Conservation (phyloP, 2,329 filamentous ascomycete species). For the Fonsecaea pedrosoi region DNA sequence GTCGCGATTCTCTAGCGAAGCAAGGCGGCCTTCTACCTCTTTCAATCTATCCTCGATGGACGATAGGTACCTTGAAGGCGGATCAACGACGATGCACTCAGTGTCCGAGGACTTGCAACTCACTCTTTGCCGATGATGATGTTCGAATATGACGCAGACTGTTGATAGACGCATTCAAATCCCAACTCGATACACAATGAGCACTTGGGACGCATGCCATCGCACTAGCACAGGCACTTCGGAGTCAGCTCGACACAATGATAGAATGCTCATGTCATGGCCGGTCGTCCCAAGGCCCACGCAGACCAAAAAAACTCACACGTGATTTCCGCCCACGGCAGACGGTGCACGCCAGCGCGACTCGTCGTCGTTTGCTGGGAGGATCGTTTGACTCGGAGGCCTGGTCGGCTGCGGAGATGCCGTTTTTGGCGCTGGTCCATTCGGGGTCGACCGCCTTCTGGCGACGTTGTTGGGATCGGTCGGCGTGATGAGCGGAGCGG, state of each 20-base stretch:
- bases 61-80: slow-evolving; percentile 8
- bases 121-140: slow-evolving; percentile 26
- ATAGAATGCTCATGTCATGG: background rate
- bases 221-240: slow-evolving; percentile 22
- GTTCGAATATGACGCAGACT: slow-evolving; percentile 14
- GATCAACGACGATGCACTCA: background rate
- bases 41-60: slow-evolving; percentile 22
- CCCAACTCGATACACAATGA: slow-evolving; percentile 49
- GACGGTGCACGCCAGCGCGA: slow-evolving; percentile 22
- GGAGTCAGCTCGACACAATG: background rate
- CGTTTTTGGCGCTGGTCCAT: slow-evolving; percentile 15
- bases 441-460: slow-evolving; percentile 12
- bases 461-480: slow-evolving; percentile 10
- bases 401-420: slow-evolving; percentile 11
- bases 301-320: slow-evolving; percentile 4
- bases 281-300: background rate
- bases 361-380: slow-evolving; percentile 23
- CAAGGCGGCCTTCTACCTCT: slow-evolving; percentile 24
- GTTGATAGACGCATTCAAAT: slow-evolving; percentile 52
- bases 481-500: slow-evolving; percentile 12
- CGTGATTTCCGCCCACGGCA: slow-evolving; percentile 26
- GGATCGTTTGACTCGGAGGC: slow-evolving; percentile 9
- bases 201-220: slow-evolving; percentile 49
- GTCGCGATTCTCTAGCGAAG: slow-evolving; percentile 14
- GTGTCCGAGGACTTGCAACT: background rate